Base-by-base conservation (phyloP, 2,329 filamentous ascomycete genomes). In the Microdochium nivale region DNA sequence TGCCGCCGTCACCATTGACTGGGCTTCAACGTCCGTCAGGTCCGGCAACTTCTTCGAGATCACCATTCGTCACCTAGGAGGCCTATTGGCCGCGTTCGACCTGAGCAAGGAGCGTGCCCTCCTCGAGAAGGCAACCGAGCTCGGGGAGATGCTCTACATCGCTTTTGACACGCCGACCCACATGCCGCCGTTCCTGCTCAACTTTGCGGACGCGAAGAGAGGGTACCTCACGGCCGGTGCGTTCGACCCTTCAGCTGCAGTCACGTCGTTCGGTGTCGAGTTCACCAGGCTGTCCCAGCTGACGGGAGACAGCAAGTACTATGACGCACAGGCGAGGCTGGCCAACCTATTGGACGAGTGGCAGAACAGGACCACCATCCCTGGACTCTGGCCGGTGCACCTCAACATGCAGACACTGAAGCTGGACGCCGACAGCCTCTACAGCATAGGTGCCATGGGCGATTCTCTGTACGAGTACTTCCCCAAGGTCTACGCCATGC, bases 321-420 rank as follows among this genome's bases (percentile, higher is more conserved):
- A 84, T 61, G 88, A 91, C 63, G 88, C 87, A 1, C 78, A 90
- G 52, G 83, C 85, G 52, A 79, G 87, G 10, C 81, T 95, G 48
- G 88, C 86, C 9, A 77, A 85, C 52, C 78, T 84, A 23, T 74
- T 95, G n/a, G 77, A 85, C 50, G 71, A 75, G 37, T 79, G 80
- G 50, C 88, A 94, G 67, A 81, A 83, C 59, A 66, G 74, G 3
- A 90, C 88, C 0, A 73, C 70, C n/a, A 66, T 92, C 5, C 88
- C 88, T 0, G 88, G 89, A 2, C 77, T 94, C 72, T 94, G 85
- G 86, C 87, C 87, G 1, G 74, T 78, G 21, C 71, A 73, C 49
- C 68, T 92, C 49, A 79, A 90, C 64, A 77, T 67, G 71, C 72
- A 59, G 70, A 77, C 56, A 76, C 73, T 69, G 64, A 70, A 61